Conservation (phyloP, 352 stramenopile genomes). For the Globisporangium lucens region DNA sequence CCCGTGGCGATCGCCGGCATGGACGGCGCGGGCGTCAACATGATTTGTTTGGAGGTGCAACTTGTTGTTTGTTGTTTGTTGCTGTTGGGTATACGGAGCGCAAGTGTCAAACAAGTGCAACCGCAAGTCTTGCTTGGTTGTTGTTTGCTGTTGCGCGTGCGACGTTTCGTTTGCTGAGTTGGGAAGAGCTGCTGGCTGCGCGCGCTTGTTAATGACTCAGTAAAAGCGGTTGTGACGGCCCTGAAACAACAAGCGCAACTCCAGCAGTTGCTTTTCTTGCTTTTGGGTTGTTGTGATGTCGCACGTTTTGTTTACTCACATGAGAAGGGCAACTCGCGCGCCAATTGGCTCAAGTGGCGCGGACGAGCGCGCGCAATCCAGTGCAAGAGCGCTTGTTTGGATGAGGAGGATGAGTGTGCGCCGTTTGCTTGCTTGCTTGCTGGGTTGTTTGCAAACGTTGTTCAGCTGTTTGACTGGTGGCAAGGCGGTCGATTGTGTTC, state of each 20-base stretch:
- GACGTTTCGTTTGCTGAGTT: not conserved
- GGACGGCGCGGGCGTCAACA: not conserved
- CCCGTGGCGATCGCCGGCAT: slow-evolving; percentile 50
- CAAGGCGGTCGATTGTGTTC: slow-evolving; percentile 3
- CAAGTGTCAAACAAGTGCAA: not conserved
- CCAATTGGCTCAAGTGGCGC: not conserved
- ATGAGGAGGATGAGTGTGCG: slow-evolving; percentile 10
- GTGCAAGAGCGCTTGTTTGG: not conserved
- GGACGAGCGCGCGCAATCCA: not conserved
- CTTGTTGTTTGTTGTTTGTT: not conserved
- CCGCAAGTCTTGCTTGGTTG: not conserved
- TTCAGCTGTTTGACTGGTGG: slow-evolving; percentile 1
- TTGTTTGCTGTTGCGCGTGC: not conserved
- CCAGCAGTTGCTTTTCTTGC: not conserved
- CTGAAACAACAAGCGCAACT: not conserved
- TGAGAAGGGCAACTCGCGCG: slow-evolving; percentile 3
- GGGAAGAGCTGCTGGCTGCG: not conserved
- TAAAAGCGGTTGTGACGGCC: slow-evolving; percentile 12
- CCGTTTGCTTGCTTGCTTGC: not conserved
- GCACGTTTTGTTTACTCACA: not conserved
- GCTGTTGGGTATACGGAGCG: not conserved
- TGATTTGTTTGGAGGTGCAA: not conserved
- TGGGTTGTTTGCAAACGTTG: not conserved
- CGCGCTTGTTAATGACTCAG: slow-evolving; percentile 11
- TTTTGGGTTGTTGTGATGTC: not conserved